A percentile compares a stretch with the other conserved stretches of the same genome.
Conservation (phyloP, 2,329 filamentous ascomycete species). For the Dothideomycetidae sp. region DNA sequence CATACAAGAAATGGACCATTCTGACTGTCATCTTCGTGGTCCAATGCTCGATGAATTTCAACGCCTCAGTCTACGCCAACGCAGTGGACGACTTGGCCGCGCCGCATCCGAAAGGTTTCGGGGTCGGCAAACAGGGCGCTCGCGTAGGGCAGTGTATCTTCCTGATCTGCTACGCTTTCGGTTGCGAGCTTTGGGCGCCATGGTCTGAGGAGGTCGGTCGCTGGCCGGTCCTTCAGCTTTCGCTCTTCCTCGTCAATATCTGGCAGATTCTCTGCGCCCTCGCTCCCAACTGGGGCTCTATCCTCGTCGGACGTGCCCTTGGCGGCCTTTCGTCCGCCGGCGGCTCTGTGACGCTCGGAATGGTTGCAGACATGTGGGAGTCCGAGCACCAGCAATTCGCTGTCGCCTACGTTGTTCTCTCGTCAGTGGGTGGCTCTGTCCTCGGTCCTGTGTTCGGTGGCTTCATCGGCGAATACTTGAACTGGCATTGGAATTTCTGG, state of each 20-base stretch:
- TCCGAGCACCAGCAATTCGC: constrained; percentile 42
- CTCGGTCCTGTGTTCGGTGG: constrained; percentile 22
- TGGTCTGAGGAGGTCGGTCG: constrained; percentile 38
- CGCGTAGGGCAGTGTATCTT: constrained; percentile 31
- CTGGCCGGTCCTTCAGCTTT: constrained; percentile 32
- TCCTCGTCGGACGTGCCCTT: constrained; percentile 28
- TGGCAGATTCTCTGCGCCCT: constrained; percentile 32
- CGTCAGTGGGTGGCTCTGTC: constrained; percentile 21
- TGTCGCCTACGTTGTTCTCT: constrained; percentile 40
- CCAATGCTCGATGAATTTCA: constrained; percentile 41
- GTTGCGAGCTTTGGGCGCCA: constrained; percentile 35
- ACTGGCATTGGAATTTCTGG: constrained; percentile 70
- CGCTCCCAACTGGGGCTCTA: constrained; percentile 25
- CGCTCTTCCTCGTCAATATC: constrained; percentile 34
- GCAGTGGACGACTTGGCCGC: constrained; percentile 35
- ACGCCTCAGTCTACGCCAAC: constrained; percentile 37
- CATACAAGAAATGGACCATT: constrained; percentile 38
- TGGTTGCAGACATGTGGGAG: constrained; percentile 48
- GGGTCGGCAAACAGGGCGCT: constrained; percentile 27
- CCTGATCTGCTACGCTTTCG: constrained; percentile 34
- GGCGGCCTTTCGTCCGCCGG: constrained; percentile 45
- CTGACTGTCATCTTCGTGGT: constrained; percentile 38
- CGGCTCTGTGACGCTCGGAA: constrained; percentile 46
- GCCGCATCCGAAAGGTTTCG: constrained; percentile 20
- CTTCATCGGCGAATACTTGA: constrained; percentile 30